Evolutionary conservation across 257 asterid genomes (phyloP), one percentile per base, ranked within the genome.

Genomic region (Cordia subcordata): DNA sequence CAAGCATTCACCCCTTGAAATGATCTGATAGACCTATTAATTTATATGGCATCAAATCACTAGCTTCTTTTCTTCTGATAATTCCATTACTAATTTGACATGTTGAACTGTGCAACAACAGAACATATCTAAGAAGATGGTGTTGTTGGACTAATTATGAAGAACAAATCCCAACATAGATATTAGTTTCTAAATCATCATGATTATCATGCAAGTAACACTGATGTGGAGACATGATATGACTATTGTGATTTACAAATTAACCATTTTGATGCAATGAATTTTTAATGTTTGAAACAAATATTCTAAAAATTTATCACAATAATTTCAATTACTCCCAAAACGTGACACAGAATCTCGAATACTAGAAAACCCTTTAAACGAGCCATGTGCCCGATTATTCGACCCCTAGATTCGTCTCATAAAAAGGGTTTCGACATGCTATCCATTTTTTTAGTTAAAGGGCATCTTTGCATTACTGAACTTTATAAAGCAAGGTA

Each of bases 401-500:
- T 21, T 22, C 55, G 55, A 60, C 47, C 47, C 62, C 60, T 59
- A 63, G 59, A 49, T 40, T 69, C 57, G 62, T 67, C 37, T 46
- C 23, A 14, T n/a, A 68, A 40, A 40, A 42, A 42, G n/a, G n/a
- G 47, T 22, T 20, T 54, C 33, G 62, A 60, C 19, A 68, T 33
- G 57, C 23, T 42, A 53, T 46, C 15, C 19, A 39, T 19, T 45
- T 19, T 54, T 47, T 58, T 63, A 53, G 44, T 49, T 61, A 60
- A 64, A 65, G 72, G 53, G 40, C 12, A 5, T 60, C 35, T 40
- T 59, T 69, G 38, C 57, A 56, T 64, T 17, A 19, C n/a, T 3
- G 21, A 15, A 62, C 62, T 46, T 50, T 35, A 32, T 62, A 69
- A 68, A 73, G 72, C 23, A 50, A 20, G 63, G 47, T 44, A 60